Conservation (phyloP, 768 basidiomycete genomes). For the Cyclocybe aegerita region DNA sequence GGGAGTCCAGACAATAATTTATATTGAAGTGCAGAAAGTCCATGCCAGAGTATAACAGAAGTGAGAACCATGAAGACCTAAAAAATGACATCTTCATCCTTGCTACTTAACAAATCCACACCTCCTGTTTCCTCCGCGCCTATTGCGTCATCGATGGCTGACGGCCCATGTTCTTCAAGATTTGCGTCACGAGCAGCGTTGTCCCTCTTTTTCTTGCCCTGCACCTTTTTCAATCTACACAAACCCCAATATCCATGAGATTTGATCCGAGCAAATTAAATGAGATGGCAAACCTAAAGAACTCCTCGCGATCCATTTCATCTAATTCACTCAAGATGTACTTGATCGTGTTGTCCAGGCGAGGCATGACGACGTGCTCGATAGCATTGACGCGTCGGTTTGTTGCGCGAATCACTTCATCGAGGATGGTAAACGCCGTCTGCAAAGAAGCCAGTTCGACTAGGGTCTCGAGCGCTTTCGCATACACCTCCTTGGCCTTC, state of each 20-base stretch:
- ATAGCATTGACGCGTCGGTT: constrained; percentile 99
- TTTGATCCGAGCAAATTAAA: not conserved
- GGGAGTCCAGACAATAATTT: too few species aligned
- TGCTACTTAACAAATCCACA: constrained; percentile 71
- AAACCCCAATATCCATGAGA: not conserved
- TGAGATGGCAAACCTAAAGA: constrained; percentile 65
- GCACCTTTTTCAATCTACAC: constrained; percentile 89
- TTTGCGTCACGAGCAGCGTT: constrained; percentile 45
- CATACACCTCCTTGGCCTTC: constrained; percentile 94
- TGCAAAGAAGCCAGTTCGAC: constrained; percentile 96
- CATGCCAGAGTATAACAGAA: not conserved
- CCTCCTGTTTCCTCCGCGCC: constrained; percentile 35
- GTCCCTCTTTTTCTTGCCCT: constrained; percentile 94
- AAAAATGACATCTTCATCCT: constrained; percentile 94
- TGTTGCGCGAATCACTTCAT: constrained; percentile 99
- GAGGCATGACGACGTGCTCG: constrained; percentile 94
- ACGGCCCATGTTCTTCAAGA: constrained; percentile 23
- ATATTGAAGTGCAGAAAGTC: not conserved
- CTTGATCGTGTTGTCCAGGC: constrained; percentile 95
- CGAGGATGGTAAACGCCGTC: constrained; percentile 97
- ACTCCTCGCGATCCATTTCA: constrained; percentile 97
- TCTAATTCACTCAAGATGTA: constrained; percentile 98
- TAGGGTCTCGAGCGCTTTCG: constrained; percentile 95
- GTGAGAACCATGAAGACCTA: constrained; percentile 31
- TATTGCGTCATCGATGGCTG: constrained; percentile 25